Evolutionary conservation across 768 basidiomycete genomes (phyloP), one percentile per base, ranked within the genome.

Genomic region (Mycena alexandri): DNA sequence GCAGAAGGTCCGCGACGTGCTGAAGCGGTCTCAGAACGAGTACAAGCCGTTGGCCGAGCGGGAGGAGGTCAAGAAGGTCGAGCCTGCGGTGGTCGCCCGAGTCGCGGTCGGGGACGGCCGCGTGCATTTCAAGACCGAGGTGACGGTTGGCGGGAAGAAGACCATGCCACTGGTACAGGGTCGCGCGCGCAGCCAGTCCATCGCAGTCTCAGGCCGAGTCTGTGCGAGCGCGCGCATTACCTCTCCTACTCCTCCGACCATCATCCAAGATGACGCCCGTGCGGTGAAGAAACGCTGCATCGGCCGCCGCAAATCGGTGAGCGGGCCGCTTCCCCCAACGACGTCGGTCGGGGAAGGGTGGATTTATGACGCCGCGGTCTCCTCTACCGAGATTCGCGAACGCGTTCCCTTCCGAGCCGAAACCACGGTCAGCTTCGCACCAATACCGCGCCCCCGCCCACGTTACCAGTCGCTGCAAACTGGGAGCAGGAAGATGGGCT

Each of bases 281-380:
- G 84, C 77, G 3, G 69, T 87, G 73, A 89, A 89, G 80, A 88
- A 87, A 71, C 81, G 87, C 42, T 89, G 87, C 53, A 79, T 88
- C 12, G 84, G 86, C 10, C 76, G 86, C 61, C 80, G 86, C 58
- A 85, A 82, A 72, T 87, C 85, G 12, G 59, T 81, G 63, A 78
- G 72, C 34, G 82, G 79, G 13, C 75, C 76, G 5, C 43, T 78
- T 61, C 75, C 75, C 29, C 72, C 67, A 9, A 66, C 42, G 22
- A 72, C 69, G 24, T 67, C 69, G 24, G n/a, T 72, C 38, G 73
- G 75, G 64, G 76, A 75, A 10, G 67, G 73, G 11, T 89, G 87
- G 87, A 78, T 86, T 5, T 88, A 87, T 71, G 81, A 84, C 51
- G 82, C 86, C n/a, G 81, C 82, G 4, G 75, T 84, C 43, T 83